Evolutionary conservation across 2,329 filamentous ascomycete species (phyloP), one percentile per base, ranked within the genome.

Genomic region (Mycocentrospora acerina): DNA sequence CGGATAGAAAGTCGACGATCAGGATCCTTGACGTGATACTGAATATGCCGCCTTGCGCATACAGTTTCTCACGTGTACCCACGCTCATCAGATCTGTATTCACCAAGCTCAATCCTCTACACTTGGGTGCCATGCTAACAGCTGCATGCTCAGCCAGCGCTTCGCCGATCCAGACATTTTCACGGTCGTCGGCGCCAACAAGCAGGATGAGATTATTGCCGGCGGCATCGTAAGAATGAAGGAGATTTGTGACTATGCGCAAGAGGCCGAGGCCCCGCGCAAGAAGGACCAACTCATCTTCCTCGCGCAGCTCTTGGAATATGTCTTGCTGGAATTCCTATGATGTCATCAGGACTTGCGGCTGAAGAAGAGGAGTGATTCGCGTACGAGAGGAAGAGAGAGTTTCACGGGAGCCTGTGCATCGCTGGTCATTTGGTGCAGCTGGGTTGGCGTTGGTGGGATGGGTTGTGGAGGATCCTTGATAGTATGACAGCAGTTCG

Each of bases 141-240:
- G 89, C 90, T 62, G 90, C 90, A 72, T 97, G 90, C 71, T 98
- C 93, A 16, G 93, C 93, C 62, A 98, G 74, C 19, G 90, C 88
- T 72, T 97, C 93, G 53, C 93, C 93, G 44, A 98, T 90, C 90
- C 91, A 97, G 39, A 85, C 84, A 80, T 96, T 96, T 63, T 98
- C 93, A 43, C 88, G 82, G 24, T 96, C 90, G 44, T 93, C 87
- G 24, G 93, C 90, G 8, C 90, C 90, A 28, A 97, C 82, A 14
- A 98, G 72, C 29, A 98, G 75, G 32, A 98, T 84, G 37, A 98
- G 74, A 61, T 95, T 97, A 70, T 93, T 94, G 11, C 93, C 93
- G 3, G 89, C 89, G 1, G 90, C 90, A 77, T 98, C 93, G 71
- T 96, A 96, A 14, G 90, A 90, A 69, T 98, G 93, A 18, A 98